phyloP scores from a whole-genome alignment of 1,284 basidiomycete genomes.

The Boletus semigastroideus region DNA sequence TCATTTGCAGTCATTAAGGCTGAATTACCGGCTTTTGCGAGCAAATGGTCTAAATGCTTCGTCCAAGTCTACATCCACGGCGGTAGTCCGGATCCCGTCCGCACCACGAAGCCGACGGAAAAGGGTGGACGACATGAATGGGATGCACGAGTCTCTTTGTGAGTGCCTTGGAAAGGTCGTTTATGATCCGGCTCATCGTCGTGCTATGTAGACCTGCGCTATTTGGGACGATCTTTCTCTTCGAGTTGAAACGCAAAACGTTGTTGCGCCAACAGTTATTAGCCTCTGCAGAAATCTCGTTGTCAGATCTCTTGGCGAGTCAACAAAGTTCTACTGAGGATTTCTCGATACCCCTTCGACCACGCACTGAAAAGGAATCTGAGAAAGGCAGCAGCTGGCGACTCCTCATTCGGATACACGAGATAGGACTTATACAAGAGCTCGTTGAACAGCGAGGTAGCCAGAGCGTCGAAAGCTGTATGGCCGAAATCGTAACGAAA shows the following conservation, averaged over 20 bases:
- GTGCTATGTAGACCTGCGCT: conserved; percentile 9
- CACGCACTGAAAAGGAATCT: conserved; percentile 4
- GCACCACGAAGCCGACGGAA: conserved; percentile 19
- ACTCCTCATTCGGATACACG: conserved; percentile 25
- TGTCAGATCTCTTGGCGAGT: conserved; percentile 21
- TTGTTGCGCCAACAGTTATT: conserved; percentile 12
- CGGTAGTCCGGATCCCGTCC: conserved; percentile 6
- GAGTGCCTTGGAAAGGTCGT: neutral
- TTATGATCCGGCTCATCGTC: neutral
- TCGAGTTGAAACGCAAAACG: conserved; percentile 26
- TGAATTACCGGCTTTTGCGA: conserved; percentile 19
- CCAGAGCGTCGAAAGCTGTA: conserved; percentile 12
- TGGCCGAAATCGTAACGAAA: conserved; percentile 24
- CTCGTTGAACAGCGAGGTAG: neutral
- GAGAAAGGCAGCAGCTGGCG: conserved; percentile 8
- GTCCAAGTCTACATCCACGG: conserved; percentile 24
- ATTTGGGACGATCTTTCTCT: conserved; percentile 20
- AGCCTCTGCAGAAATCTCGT: conserved; percentile 12
- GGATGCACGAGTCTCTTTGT: conserved; percentile 25
- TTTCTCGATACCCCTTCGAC: conserved; percentile 17
- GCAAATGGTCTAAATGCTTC: conserved; percentile 26
- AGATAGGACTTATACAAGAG: neutral
- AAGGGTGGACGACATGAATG: conserved; percentile 19
- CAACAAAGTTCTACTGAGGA: conserved; percentile 9
- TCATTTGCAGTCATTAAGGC: conserved; percentile 22